Conservation (phyloP, 257 asterid genomes). For the Plectranthus barbatus region DNA sequence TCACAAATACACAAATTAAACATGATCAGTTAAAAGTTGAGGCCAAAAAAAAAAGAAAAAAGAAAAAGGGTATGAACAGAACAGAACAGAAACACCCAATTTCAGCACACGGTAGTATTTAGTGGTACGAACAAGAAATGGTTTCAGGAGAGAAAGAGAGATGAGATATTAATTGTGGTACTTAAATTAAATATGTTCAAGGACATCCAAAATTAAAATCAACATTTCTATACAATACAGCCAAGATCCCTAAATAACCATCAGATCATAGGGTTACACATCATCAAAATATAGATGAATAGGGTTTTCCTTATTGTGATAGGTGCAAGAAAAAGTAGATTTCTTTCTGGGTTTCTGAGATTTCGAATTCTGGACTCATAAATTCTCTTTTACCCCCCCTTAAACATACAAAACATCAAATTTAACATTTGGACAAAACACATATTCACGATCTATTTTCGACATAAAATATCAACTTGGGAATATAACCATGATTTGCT, state of each 20-base stretch:
- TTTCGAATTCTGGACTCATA: background rate
- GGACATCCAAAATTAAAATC: background rate
- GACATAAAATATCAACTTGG: constrained; percentile 25
- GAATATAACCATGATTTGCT: background rate
- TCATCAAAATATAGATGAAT: background rate
- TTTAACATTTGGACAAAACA: background rate
- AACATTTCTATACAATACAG: background rate
- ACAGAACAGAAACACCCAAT: constrained; percentile 36
- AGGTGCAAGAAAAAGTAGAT: background rate
- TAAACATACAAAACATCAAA: background rate
- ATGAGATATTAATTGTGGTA: constrained; percentile 16
- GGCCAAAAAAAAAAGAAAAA: no score
- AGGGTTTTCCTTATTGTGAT: constrained; percentile 21
- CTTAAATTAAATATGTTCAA: constrained; percentile 23
- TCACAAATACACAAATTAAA: no score
- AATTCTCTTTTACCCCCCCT: background rate
- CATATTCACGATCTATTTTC: background rate
- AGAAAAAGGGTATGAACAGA: no score
- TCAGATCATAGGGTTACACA: constrained; percentile 11
- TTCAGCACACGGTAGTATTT: constrained; percentile 13
- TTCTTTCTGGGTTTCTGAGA: constrained; percentile 11
- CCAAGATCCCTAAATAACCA: constrained; percentile 27
- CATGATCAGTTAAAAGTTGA: no score
- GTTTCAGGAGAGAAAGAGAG: constrained; percentile 5
- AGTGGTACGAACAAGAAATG: constrained; percentile 25